Evolutionary conservation across 306 rosid species (phyloP).

Genomic region (Gastrolobium villosum): DNA sequence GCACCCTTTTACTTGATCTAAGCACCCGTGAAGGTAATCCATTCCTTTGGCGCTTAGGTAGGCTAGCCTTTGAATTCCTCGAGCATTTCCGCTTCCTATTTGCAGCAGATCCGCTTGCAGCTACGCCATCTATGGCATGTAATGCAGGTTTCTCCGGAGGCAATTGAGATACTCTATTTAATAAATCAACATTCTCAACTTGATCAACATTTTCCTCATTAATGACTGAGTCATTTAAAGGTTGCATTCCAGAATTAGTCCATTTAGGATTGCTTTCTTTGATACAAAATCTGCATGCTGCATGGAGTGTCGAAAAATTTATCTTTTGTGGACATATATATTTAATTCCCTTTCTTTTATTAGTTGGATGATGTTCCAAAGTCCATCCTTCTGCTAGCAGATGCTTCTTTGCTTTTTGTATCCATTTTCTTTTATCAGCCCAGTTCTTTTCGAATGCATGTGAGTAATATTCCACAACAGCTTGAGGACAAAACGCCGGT

Average conservation of each 20-base stretch:
- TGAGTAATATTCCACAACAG: constrained; percentile 59
- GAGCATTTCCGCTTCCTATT: constrained; percentile 44
- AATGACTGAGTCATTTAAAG: constrained; percentile 35
- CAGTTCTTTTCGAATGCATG: not conserved
- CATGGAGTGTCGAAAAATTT: constrained; percentile 45
- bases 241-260: constrained; percentile 39
- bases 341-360: constrained; percentile 44
- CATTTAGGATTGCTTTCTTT: constrained; percentile 40
- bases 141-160: constrained; percentile 43
- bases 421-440: constrained; percentile 17
- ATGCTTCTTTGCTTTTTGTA: constrained; percentile 58
- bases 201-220: constrained; percentile 47
- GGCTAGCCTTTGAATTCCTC: constrained; percentile 46
- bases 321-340: constrained; percentile 61
- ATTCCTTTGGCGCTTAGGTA: constrained; percentile 46
- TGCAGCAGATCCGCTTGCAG: constrained; percentile 43
- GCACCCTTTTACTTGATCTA: constrained; percentile 71
- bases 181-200: constrained; percentile 32
- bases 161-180: constrained; percentile 44
- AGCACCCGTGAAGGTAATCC: constrained; percentile 49
- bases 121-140: constrained; percentile 25
- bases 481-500: constrained; percentile 57
- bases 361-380: constrained; percentile 43
- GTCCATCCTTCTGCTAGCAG: constrained; percentile 65
- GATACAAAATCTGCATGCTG: constrained; percentile 59